These are phyloP conservation scores for Mortierella sp. DNA, from an alignment of 371 early-diverging fungal species.

Conservation along the genomic window DNA sequence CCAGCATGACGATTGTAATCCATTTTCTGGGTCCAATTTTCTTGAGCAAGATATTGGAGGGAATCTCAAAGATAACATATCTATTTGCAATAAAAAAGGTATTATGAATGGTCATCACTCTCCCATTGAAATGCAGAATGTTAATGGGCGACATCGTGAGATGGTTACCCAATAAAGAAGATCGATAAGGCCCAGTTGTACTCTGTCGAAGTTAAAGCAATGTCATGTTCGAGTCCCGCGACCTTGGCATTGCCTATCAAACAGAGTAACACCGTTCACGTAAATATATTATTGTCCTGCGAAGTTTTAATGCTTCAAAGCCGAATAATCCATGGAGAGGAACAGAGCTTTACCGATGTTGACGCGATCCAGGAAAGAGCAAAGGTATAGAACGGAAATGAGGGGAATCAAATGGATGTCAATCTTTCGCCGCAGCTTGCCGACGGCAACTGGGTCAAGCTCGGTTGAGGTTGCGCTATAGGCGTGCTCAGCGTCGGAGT, in stretches of 20 bases:
- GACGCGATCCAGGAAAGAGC: constrained; percentile 79
- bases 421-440: constrained; percentile 69
- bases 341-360: constrained; percentile 69
- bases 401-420: constrained; percentile 77
- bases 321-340: too few relatives aligned
- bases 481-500: constrained; percentile 14
- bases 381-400: constrained; percentile 76
- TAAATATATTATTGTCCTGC: too few relatives aligned
- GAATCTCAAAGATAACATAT: constrained; percentile 74
- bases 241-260: constrained; percentile 67
- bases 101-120: too few relatives aligned
- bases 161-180: constrained; percentile 72
- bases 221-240: constrained; percentile 59
- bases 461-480: neutral
- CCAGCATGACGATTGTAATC: constrained; percentile 78
- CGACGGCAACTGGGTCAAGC: constrained; percentile 31
- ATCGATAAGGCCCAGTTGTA: constrained; percentile 72
- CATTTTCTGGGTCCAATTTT: constrained; percentile 73
- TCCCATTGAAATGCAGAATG: too few relatives aligned
- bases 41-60: constrained; percentile 80
- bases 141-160: too few relatives aligned
- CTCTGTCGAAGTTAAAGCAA: constrained; percentile 57
- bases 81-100: neutral
- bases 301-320: too few relatives aligned
- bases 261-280: too few relatives aligned